Evolutionary conservation across 1,139 yeast genomes (phyloP), one percentile per base, ranked within the genome.

Genomic region (Arxiozyma telluris): DNA sequence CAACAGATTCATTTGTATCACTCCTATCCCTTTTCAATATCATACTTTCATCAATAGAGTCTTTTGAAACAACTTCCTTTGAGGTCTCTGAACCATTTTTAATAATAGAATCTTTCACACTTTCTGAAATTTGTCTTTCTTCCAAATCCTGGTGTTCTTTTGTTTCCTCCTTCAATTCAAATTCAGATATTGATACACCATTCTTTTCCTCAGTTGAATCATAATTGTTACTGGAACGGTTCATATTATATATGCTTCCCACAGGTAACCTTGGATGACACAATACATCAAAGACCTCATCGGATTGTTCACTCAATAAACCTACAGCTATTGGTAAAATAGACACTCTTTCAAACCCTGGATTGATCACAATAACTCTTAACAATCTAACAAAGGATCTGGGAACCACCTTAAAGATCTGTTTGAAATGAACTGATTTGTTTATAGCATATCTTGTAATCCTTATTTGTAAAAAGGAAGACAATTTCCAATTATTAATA

Each of bases 191-290:
- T 9, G 43, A 23, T 38, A 49, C 52, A 41, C 18, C 15, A 21
- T 49, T 45, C 18, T 60, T 65, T 1, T 61, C 66, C 30, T 62
- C 67, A 3, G 55, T 59, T 47, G 48, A 5, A 17, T 21, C 17
- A 22, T 55, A 44, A 43, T 55, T 50, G 53, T 63, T 68, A 23
- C 20, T 46, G 17, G 6, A 27, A 34, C 30, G n/a, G 8, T 30
- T 39, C 41, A 66, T 71, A 50, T 73, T 68, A 52, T 74, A 71
- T 42, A 69, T 62, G 4, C 81, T 76, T 53, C 78, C 70, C 44
- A 88, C 79, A 1, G 96, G 96, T 60, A 89, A 80, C 60, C 94
- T 75, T 43, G 96, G 96, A 62, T 87, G 87, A 57, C 81, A 77
- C 62, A 88, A 74, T 3, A 82, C 76, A 64, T 83, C 81, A 59